These are phyloP conservation scores for Solanum piurae DNA, from an alignment of 257 asterid genomes.

Conservation along the genomic window DNA sequence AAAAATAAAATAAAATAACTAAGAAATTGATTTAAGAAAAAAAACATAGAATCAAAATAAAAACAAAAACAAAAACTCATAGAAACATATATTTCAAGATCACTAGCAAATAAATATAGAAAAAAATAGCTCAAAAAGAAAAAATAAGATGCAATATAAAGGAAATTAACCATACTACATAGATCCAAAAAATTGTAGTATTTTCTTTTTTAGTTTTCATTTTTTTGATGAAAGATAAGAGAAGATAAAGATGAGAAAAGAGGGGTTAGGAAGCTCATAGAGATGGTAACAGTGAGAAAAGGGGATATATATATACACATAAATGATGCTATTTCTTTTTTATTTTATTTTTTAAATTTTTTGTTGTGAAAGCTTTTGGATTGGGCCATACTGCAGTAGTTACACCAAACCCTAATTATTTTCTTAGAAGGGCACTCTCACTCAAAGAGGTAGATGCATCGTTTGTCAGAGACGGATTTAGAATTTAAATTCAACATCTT, in stretches of 20 bases:
- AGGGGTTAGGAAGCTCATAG: slow-evolving; percentile 3
- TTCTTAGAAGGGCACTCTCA: neutral
- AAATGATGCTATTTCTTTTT: neutral
- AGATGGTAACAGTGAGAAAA: slow-evolving; percentile 1
- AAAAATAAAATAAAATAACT: neutral
- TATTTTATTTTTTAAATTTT: neutral
- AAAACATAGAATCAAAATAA: neutral
- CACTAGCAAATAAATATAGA: neutral
- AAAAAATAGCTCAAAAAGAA: neutral
- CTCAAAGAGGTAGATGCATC: neutral
- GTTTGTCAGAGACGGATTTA: neutral
- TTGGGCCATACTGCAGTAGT: neutral
- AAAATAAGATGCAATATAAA: neutral
- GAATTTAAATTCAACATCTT: neutral
- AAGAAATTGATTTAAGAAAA: neutral
- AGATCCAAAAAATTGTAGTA: neutral
- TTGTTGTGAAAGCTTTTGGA: neutral
- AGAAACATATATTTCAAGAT: neutral
- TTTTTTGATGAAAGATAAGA: neutral
- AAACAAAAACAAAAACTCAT: neutral
- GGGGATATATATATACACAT: neutral
- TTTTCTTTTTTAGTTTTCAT: neutral
- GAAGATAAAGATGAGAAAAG: neutral
- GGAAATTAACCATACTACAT: neutral
- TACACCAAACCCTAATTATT: slow-evolving; percentile 15